Percentiles rank a stretch among this genome's conserved stretches.
Evolutionary conservation across 1,284 basidiomycete genomes (phyloP).

Genomic region (Cryptococcus sp.): DNA sequence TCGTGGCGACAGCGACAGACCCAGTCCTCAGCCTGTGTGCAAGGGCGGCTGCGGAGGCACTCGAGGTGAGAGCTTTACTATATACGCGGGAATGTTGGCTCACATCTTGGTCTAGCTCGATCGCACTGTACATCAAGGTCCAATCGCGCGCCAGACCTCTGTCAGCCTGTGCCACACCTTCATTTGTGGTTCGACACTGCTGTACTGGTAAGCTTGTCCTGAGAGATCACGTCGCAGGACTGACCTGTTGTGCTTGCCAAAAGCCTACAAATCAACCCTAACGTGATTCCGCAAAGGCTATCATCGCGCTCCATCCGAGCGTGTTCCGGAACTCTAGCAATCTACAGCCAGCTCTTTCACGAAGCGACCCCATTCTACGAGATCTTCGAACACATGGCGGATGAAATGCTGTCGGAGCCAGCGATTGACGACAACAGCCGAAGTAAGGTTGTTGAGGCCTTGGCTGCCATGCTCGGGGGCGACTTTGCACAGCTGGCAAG

Average conservation of each 20-base stretch:
- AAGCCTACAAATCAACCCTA: constrained; percentile 15
- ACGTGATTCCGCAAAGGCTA: constrained; percentile 12
- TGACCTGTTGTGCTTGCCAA: not conserved
- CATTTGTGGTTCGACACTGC: constrained; percentile 22
- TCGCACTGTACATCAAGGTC: constrained; percentile 20
- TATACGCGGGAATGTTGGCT: not conserved
- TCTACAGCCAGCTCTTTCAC: constrained; percentile 22
- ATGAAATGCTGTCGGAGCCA: constrained; percentile 13
- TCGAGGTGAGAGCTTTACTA: constrained; percentile 15
- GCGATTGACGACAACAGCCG: not conserved
- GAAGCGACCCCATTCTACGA: constrained; percentile 21
- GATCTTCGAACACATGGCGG: constrained; percentile 24
- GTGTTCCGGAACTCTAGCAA: constrained; percentile 23
- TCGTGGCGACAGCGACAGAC: constrained; percentile 14
- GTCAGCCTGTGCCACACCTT: constrained; percentile 20
- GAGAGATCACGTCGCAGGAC: not conserved
- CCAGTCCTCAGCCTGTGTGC: constrained; percentile 21
- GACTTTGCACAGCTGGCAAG: constrained; percentile 3
- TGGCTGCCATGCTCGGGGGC: constrained; percentile 1
- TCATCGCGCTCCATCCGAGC: constrained; percentile 21
- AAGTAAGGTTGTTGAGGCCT: not conserved
- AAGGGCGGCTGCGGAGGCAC: constrained; percentile 23
- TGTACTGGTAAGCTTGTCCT: constrained; percentile 18
- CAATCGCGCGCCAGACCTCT: constrained; percentile 12
- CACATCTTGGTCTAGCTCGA: constrained; percentile 12